Percentiles rank a stretch among this genome's conserved stretches.
Evolutionary conservation across 257 asterid genomes (phyloP).

Genomic region (Gardenia jasminoides): DNA sequence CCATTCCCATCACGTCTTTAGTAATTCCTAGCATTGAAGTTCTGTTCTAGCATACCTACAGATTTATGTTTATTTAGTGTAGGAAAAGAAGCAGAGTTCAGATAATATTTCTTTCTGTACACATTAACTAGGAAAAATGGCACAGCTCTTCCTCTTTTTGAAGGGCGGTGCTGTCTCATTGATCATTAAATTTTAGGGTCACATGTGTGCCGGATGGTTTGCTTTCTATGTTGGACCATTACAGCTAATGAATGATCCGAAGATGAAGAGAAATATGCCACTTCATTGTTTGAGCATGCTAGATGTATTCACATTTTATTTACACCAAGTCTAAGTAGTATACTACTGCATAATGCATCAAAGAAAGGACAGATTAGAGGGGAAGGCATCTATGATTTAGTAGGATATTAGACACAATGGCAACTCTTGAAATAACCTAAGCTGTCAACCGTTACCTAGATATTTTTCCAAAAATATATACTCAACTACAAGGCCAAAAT

Average conservation of each 20-base stretch:
- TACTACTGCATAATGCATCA: too few species aligned
- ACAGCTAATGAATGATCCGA: not conserved
- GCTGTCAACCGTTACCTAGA: too few species aligned
- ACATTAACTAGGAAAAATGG: not conserved
- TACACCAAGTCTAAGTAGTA: not conserved
- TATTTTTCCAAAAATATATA: too few species aligned
- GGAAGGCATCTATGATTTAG: too few species aligned
- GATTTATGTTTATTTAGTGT: not conserved
- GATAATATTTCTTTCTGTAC: not conserved
- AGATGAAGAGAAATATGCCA: not conserved
- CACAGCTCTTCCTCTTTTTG: not conserved
- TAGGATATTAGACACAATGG: too few species aligned
- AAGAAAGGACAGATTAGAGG: too few species aligned
- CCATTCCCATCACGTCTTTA: not conserved
- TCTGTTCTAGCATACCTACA: not conserved
- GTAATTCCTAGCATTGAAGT: not conserved
- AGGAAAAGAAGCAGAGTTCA: too few species aligned
- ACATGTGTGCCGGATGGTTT: too few species aligned
- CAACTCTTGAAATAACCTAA: too few species aligned
- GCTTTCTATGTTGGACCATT: too few species aligned
- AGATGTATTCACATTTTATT: not conserved
- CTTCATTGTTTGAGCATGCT: not conserved
- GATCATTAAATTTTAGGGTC: not conserved
- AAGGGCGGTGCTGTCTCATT: not conserved
- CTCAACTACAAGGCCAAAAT: too few species aligned